Conservation (phyloP, 1,284 basidiomycete genomes). For the Papiliotrema terrestris region DNA sequence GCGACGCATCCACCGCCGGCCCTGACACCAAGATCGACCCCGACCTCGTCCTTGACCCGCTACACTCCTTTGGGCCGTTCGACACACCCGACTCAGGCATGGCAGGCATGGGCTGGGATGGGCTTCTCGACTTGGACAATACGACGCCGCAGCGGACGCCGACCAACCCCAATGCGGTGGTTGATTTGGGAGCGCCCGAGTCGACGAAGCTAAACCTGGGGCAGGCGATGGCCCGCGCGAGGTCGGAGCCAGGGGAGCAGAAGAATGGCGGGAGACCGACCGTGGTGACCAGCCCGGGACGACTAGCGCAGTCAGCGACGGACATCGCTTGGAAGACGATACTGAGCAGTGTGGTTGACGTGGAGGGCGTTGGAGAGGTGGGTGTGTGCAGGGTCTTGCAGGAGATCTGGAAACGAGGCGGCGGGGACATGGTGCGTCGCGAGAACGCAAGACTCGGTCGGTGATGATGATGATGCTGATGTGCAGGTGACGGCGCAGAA, state of each 20-base stretch:
- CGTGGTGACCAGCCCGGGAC: slow-evolving; percentile 1
- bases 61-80: neutral
- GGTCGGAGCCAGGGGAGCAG: neutral
- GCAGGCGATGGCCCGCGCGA: neutral
- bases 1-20: slow-evolving; percentile 15
- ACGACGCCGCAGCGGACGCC: neutral
- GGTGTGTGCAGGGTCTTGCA: slow-evolving; percentile 30
- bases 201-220: neutral
- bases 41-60: neutral
- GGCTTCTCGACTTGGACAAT: neutral
- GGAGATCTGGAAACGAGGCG: slow-evolving; percentile 44
- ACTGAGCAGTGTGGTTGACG: slow-evolving; percentile 33
- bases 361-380: slow-evolving; percentile 41
- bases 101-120: slow-evolving; percentile 4
- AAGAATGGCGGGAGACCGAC: neutral
- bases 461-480: too few species aligned
- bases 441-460: neutral
- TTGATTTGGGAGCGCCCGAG: neutral
- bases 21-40: slow-evolving; percentile 4
- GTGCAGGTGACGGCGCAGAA: slow-evolving; percentile 32
- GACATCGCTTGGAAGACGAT: slow-evolving; percentile 35
- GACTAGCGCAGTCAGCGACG: slow-evolving; percentile 16
- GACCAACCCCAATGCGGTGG: neutral
- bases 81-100: neutral
- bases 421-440: slow-evolving; percentile 34